Evolutionary conservation across 78 protist species (phyloP), one percentile per base, ranked within the genome.

Genomic region (Dictyostelium intermedium): DNA sequence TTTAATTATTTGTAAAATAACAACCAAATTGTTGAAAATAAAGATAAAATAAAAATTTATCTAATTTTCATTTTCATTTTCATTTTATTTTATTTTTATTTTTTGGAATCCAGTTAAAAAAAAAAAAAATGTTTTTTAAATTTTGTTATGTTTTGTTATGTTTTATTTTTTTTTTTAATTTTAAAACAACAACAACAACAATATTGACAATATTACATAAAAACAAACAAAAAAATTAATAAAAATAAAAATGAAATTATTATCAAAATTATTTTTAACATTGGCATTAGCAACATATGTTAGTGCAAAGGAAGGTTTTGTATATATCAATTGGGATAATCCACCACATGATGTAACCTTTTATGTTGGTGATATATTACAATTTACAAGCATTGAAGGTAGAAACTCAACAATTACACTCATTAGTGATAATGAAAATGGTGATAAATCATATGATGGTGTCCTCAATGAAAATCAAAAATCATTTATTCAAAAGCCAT

Each of bases 201-300:
- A 63, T 8, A 63, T 41, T 41, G 9, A 41, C 9, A 41, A 41
- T 41, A 41, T 18, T 18, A 16, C 70, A 66, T 5, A 66, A 66
- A 66, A 66, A 66, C 10, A 1, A 63, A n/a, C 9, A 63, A n/a
- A 10, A 16, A 66, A 66, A 66, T 9, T 27, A 27, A 63, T 7
- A n/a, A 66, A 66, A 66, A 27, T 25, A 66, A 66, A 66, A 66
- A 66, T 66, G 74, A 66, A 66, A 66, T 66, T 66, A 66, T 66
- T 66, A 66, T 66, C 35, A 66, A 27, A 27, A 66, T 66, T 66
- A 66, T 10, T 66, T 66, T 66, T 66, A 66, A 66, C 35, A 5
- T 66, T 66, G 5, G 35, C 74, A 66, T 27, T 66, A 66, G 35
- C 18, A 9, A 27, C 35, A 23, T 66, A 23, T 27, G 35, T 27